These are phyloP conservation scores for Paramarasmius palmivorus DNA, from an alignment of 1,284 basidiomycete species.

Conservation along the genomic window DNA sequence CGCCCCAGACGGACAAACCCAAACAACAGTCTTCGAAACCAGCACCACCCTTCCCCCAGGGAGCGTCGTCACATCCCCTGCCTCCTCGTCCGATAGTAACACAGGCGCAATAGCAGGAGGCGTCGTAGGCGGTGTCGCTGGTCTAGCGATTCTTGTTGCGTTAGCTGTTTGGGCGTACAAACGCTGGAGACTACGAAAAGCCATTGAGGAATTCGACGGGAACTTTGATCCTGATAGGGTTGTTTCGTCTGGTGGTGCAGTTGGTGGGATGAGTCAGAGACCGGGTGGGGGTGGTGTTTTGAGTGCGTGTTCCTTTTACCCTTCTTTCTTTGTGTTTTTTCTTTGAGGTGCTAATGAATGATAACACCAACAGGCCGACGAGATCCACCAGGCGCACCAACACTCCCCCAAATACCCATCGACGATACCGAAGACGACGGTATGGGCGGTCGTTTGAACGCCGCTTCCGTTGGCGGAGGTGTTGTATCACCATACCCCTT, in stretches of 20 bases:
- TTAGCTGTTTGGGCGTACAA: conserved; percentile 3
- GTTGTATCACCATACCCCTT: conserved; percentile 34
- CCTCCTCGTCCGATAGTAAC: not conserved
- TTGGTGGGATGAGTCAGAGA: no score
- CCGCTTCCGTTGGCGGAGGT: conserved; percentile 33
- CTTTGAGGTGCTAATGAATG: no score
- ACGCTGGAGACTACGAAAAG: conserved; percentile 1
- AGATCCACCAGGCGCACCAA: not conserved
- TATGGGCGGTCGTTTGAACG: conserved; percentile 35
- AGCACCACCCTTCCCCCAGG: not conserved
- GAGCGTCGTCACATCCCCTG: not conserved
- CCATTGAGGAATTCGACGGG: conserved; percentile 13
- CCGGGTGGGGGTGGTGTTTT: no score
- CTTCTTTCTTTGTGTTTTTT: not conserved
- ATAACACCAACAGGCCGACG: no score
- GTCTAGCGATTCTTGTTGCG: conserved; percentile 2
- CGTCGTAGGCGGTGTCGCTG: conserved; percentile 13
- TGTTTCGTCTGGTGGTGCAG: not conserved
- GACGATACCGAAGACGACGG: conserved; percentile 34
- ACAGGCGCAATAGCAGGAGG: not conserved
- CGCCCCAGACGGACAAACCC: not conserved
- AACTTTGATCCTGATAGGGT: conserved; percentile 18
- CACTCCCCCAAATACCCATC: conserved; percentile 1
- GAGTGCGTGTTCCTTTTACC: no score
- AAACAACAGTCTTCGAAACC: not conserved